phyloP scores from a whole-genome alignment of 352 stramenopile genomes.

The Nothophytophthora sp. region DNA sequence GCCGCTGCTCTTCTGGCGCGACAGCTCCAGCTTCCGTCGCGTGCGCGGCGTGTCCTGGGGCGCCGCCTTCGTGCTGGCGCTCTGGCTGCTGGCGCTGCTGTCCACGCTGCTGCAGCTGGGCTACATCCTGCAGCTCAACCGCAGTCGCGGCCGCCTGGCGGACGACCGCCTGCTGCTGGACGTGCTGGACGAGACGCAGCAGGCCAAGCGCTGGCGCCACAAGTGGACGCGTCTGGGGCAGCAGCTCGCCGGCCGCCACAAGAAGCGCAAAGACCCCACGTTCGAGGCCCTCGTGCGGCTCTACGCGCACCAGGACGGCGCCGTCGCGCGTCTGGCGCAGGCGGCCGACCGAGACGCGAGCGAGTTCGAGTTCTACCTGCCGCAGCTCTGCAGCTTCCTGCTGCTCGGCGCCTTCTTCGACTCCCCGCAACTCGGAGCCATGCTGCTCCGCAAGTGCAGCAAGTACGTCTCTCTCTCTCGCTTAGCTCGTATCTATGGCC shows the following conservation, averaged over 20 bases:
- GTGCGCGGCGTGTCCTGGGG: conserved; percentile 51
- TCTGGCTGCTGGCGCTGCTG: conserved; percentile 46
- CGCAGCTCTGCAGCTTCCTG: conserved; percentile 85
- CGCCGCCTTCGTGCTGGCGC: conserved; percentile 51
- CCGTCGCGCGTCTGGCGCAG: conserved; percentile 48
- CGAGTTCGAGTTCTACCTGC: conserved; percentile 86
- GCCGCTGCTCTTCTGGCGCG: conserved; percentile 55
- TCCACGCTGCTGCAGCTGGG: conserved; percentile 63
- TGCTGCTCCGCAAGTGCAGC: conserved; percentile 81
- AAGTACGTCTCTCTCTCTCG: conserved; percentile 34
- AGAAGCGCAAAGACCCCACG: conserved; percentile 62
- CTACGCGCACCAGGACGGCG: conserved; percentile 76
- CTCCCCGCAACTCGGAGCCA: conserved; percentile 62
- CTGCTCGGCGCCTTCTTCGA: conserved; percentile 65
- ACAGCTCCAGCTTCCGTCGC: conserved; percentile 43
- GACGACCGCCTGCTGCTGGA: conserved; percentile 71
- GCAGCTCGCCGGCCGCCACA: conserved; percentile 51
- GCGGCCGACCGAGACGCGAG: conserved; percentile 57
- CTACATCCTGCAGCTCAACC: conserved; percentile 83
- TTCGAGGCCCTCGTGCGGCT: conserved; percentile 86
- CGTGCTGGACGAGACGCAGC: conserved; percentile 42
- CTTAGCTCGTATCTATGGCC: neutral
- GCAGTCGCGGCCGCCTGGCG: conserved; percentile 54
- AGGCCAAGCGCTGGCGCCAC: conserved; percentile 50
- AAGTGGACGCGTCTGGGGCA: conserved; percentile 83